These are phyloP conservation scores for Dissophora ornata DNA, from an alignment of 192 early-diverging fungal genomes.

Conservation along the genomic window DNA sequence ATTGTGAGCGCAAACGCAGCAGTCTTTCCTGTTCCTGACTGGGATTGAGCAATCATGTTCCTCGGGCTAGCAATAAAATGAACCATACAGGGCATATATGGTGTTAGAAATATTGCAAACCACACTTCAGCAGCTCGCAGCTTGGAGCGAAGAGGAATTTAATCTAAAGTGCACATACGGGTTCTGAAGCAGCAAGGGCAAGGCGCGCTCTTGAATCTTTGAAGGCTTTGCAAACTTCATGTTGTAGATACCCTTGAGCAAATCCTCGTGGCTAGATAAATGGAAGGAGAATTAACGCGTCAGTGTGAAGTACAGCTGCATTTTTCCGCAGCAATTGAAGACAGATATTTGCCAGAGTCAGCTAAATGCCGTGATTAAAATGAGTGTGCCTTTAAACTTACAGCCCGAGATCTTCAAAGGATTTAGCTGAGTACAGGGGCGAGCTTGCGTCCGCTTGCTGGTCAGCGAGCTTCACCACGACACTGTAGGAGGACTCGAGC, in stretches of 20 bases:
- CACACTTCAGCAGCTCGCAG: no score
- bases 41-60: constrained; percentile 99
- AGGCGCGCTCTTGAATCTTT: constrained; percentile 95
- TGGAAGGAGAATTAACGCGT: no score
- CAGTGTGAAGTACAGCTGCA: not conserved
- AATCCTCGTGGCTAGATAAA: constrained; percentile 73
- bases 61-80: constrained; percentile 63
- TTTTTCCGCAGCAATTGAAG: no score
- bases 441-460: constrained; percentile 77
- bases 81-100: not conserved
- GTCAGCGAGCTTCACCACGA: constrained; percentile 65
- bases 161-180: constrained; percentile 64
- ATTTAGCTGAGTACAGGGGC: constrained; percentile 83
- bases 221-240: constrained; percentile 95
- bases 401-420: constrained; percentile 82
- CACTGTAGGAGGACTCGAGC: constrained; percentile 60
- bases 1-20: constrained; percentile 96
- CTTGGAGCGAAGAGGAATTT: not conserved
- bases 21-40: constrained; percentile 98
- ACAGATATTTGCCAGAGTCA: not conserved
- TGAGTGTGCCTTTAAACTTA: constrained; percentile 26
- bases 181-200: constrained; percentile 86
- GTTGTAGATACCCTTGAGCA: constrained; percentile 93
- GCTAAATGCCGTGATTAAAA: not conserved
- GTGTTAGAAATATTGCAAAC: no score